These are phyloP conservation scores for Pleurotus tuber-regium DNA, from an alignment of 768 basidiomycete genomes.

Conservation along the genomic window DNA sequence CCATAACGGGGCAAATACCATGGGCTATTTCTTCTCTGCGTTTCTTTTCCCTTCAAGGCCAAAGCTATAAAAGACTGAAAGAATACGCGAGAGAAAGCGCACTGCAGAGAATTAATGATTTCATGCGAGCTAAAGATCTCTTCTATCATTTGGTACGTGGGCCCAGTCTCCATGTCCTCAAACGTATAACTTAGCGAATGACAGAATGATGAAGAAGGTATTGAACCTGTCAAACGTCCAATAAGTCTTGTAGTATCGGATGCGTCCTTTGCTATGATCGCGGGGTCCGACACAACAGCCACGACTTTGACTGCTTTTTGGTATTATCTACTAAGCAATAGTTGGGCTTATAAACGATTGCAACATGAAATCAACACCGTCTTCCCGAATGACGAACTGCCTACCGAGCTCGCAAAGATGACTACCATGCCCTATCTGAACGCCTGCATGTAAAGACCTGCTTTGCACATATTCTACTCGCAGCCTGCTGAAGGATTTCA, in stretches of 20 bases:
- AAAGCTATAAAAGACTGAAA: too few species aligned
- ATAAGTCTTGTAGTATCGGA: conserved; percentile 36
- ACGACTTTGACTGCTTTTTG: conserved; percentile 30
- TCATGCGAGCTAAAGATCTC: conserved; percentile 27
- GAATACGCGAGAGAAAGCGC: conserved; percentile 1
- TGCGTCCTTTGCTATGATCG: conserved; percentile 35
- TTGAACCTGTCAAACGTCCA: conserved; percentile 21
- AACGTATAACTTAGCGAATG: too few species aligned
- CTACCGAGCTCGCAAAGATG: conserved; percentile 23
- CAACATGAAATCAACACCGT: conserved; percentile 32
- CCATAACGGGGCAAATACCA: conserved; percentile 9
- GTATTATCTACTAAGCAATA: conserved; percentile 32
- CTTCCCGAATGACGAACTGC: conserved; percentile 18
- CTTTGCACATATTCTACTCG: not conserved
- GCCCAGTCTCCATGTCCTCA: too few species aligned
- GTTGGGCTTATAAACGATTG: conserved; percentile 27
- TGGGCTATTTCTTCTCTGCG: conserved; percentile 10
- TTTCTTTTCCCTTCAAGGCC: not conserved
- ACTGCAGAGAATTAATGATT: conserved; percentile 3
- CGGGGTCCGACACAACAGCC: conserved; percentile 42
- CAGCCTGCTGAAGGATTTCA: not conserved
- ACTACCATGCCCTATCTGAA: conserved; percentile 34
- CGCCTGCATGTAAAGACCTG: conserved; percentile 34
- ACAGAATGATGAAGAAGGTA: conserved; percentile 40
- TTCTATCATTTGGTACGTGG: conserved; percentile 36